Evolutionary conservation across 192 early-diverging fungal species (phyloP), one percentile per base, ranked within the genome.

Genomic region (Spizellomyces punctatus): DNA sequence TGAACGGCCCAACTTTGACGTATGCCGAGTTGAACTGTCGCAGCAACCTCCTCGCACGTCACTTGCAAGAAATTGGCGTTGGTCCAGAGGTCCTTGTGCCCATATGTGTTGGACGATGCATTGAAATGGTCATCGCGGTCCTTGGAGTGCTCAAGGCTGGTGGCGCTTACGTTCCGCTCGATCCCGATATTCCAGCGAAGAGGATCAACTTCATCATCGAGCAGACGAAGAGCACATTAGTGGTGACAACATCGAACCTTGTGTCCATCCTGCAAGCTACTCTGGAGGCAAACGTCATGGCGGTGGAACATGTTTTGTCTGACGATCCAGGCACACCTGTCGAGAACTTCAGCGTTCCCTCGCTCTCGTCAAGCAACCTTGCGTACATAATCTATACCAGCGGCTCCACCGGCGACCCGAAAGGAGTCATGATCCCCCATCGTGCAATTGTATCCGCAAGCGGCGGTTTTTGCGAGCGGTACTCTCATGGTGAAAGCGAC

Each of bases 401-500:
- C 9, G 80, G 80, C 4, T 81, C 79, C 27, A 82, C 78, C 6
- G 79, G 79, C 10, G 55, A 73, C 49, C 81, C 81, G 4, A 82
- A 82, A 41, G 81, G 81, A 12, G 68, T 67, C 9, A 12, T 80
- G 22, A 63, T 81, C 22, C 27, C 42, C 6, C 76, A 80, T 57
- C 5, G 67, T 10, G 61, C 71, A 27, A 43, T 52, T 21, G 68
- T 70, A 7, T 56, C 10, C 10, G 49, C 50, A 5, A 50, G 48
- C 5, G 27, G 10, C 10, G 54, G 66, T 5, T 36, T 57, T 8
- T 46, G 5, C 58, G 68, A 70, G 58, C 67, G 67, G 10, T 58
- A 36, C 42, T 9, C 16, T 6, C 65, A 66, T 41, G 36, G 48
- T 50, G n/a, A 8, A 7, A 12, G 9, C 6, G 65, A 66, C 49